Evolutionary conservation across 805 yeast genomes (phyloP).

Genomic region (Diddensiella santjacobensis): DNA sequence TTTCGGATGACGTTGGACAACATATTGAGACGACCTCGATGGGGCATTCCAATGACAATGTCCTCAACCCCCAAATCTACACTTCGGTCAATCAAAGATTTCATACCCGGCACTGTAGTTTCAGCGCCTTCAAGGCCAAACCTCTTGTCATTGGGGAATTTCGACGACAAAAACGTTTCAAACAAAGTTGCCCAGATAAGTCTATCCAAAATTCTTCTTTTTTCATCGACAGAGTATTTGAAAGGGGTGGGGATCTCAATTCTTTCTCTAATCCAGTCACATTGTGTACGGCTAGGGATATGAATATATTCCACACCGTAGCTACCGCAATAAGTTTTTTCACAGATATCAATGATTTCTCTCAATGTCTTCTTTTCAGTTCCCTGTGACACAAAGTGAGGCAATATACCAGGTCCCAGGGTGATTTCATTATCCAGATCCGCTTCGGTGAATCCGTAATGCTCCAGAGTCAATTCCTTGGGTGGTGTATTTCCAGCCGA

Average conservation of each 20-base stretch:
- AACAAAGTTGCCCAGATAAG: constrained; percentile 94
- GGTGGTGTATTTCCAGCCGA: constrained; percentile 54
- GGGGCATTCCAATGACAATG: constrained; percentile 98
- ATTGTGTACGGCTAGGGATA: constrained; percentile 89
- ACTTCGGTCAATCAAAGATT: constrained; percentile 88
- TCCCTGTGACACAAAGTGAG: constrained; percentile 72
- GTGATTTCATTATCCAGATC: constrained; percentile 81
- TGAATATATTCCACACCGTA: constrained; percentile 96
- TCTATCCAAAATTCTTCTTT: constrained; percentile 94
- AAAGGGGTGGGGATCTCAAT: constrained; percentile 88
- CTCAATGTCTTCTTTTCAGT: constrained; percentile 65
- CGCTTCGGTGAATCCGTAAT: constrained; percentile 84
- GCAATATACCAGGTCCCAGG: constrained; percentile 96
- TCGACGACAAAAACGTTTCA: constrained; percentile 87
- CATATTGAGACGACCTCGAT: constrained; percentile 98
- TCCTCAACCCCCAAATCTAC: constrained; percentile 88
- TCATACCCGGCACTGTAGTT: constrained; percentile 93
- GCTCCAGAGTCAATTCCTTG: constrained; percentile 83
- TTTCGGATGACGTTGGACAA: constrained; percentile 97
- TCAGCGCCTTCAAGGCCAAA: constrained; percentile 99
- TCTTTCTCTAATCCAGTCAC: constrained; percentile 98
- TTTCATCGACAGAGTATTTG: constrained; percentile 80
- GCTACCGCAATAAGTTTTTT: constrained; percentile 77
- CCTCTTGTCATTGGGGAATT: constrained; percentile 97
- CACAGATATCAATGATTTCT: constrained; percentile 76